Evolutionary conservation across 2,329 filamentous ascomycete species (phyloP), one percentile per base, ranked within the genome.

Genomic region (Ophiosphaerella herpotricha): DNA sequence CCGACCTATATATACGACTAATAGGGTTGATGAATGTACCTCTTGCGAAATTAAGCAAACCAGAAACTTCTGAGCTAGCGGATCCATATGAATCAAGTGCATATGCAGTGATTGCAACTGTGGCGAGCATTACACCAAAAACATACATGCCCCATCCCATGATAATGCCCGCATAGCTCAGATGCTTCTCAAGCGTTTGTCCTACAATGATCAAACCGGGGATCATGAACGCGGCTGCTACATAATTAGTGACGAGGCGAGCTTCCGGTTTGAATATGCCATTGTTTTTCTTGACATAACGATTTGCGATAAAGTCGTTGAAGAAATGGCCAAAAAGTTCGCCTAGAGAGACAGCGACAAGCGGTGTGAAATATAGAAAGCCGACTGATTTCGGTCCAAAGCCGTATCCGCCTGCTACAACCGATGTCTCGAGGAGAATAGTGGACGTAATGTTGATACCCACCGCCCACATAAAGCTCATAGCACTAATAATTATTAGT

Each of bases 271-370:
- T 51, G 52, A 62, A 63, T 24, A 63, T 45, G 31, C 70, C 70
- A 9, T 60, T 47, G 43, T 73, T 68, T 26, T 58, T 66, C 7
- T 54, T 49, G 26, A 73, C 63, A 44, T 74, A 71, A 39, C 67
- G 61, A 23, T 57, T 52, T 14, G 59, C 63, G 36, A 73, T 60
- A 43, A 61, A 72, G 50, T 73, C 70, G 50, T 73, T 73, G 60
- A 73, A 72, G 57, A 64, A 73, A 46, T 73, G 67, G 38, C 71
- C 70, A 54, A 67, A 72, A 31, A 61, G 29, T 48, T 72, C 68
- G 14, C 67, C 69, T 14, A 70, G 34, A 7, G 62, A 23, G 34
- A 69, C 70, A 7, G 67, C 71, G 26, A 74, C 60, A 37, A 73
- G 67, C 4, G 71, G 70, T 1, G 71, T 68, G 35, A 73, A 61